Percentiles rank a stretch among this genome's conserved stretches.
Conservation (phyloP, 2,329 filamentous ascomycete species). For the Cercospora zeae-maydis region DNA sequence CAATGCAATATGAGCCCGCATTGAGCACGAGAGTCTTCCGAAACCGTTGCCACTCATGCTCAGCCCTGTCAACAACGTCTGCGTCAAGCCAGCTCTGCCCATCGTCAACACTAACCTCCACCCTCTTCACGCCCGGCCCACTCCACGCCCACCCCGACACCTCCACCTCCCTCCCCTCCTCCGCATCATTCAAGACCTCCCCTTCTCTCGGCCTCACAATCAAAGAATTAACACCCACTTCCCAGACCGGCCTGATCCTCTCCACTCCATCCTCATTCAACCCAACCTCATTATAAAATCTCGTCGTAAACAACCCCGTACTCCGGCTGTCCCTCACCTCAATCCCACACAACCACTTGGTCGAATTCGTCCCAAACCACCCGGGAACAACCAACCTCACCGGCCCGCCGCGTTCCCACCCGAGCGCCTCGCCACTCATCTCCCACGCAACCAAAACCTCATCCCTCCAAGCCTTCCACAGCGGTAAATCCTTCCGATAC, state of each 20-base stretch:
- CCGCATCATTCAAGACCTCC: background rate
- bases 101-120: conserved; percentile 26
- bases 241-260: conserved; percentile 29
- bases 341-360: conserved; percentile 35
- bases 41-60: conserved; percentile 26
- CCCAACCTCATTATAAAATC: conserved; percentile 31
- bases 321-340: conserved; percentile 24
- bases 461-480: conserved; percentile 27
- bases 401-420: conserved; percentile 31
- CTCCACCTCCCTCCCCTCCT: background rate
- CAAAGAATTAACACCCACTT: conserved; percentile 32
- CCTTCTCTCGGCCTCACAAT: conserved; percentile 27
- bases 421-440: conserved; percentile 30
- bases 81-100: conserved; percentile 14
- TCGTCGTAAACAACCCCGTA: conserved; percentile 30
- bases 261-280: conserved; percentile 13
- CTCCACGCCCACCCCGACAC: conserved; percentile 34
- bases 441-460: conserved; percentile 34
- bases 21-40: background rate
- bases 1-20: conserved; percentile 5
- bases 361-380: conserved; percentile 36
- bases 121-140: conserved; percentile 21
- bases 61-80: conserved; percentile 3
- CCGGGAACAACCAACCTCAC: conserved; percentile 35
- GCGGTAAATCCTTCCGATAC: conserved; percentile 36